These are phyloP conservation scores for Phytophthora vignae DNA, from an alignment of 352 stramenopile species.

Conservation along the genomic window DNA sequence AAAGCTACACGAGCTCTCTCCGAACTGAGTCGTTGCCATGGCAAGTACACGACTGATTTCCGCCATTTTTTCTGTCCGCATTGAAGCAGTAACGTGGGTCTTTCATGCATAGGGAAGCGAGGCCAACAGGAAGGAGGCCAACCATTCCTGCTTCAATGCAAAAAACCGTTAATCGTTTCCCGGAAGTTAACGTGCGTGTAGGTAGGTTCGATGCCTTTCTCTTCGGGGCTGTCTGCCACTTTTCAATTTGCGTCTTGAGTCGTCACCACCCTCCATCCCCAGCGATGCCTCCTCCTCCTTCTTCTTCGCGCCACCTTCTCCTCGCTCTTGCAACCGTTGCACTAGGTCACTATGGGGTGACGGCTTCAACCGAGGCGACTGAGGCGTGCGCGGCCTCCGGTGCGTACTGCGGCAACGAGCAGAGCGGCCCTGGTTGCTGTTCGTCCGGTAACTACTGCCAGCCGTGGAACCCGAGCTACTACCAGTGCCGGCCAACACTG, in stretches of 20 bases:
- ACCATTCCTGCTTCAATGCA: neutral
- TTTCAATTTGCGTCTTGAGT: neutral
- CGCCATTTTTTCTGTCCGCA: neutral
- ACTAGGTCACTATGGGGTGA: neutral
- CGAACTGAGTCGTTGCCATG: neutral
- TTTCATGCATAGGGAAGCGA: neutral
- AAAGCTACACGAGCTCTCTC: neutral
- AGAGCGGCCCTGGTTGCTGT: slow-evolving; percentile 38
- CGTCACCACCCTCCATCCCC: neutral
- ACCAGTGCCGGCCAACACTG: slow-evolving; percentile 47
- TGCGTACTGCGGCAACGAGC: slow-evolving; percentile 5
- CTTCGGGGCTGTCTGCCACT: neutral
- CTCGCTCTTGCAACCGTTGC: neutral
- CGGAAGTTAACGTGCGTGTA: neutral
- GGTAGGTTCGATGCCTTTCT: neutral
- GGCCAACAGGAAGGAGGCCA: neutral
- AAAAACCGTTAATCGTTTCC: neutral
- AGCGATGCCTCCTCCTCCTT: slow-evolving; percentile 3
- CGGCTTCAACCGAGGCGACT: neutral
- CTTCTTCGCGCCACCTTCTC: neutral
- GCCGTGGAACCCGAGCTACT: slow-evolving; percentile 50
- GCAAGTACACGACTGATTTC: neutral
- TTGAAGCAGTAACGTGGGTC: neutral
- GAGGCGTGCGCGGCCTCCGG: slow-evolving; percentile 5
- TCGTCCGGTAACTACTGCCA: slow-evolving; percentile 51